Evolutionary conservation across 257 asterid genomes (phyloP).

Genomic region (Mitragyna speciosa): DNA sequence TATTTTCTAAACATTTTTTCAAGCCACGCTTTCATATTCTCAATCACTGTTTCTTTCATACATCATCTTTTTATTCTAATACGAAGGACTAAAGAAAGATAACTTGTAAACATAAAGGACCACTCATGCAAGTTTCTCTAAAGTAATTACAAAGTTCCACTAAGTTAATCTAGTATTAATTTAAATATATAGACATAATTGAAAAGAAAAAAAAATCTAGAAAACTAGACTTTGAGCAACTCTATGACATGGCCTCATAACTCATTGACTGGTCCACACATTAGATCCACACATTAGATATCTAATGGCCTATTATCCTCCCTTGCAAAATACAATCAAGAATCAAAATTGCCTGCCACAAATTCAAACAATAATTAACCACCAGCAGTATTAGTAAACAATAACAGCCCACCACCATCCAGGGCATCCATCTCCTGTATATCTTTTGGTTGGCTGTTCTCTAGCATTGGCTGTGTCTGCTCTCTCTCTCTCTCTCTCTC

Average conservation of each 20-base stretch:
- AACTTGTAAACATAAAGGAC: too few relatives aligned
- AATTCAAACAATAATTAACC: not conserved
- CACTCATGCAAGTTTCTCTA: too few relatives aligned
- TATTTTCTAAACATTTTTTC: too few relatives aligned
- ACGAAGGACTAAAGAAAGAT: too few relatives aligned
- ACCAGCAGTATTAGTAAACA: not conserved
- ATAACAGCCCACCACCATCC: not conserved
- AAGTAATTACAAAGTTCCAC: too few relatives aligned
- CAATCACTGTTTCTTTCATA: too few relatives aligned
- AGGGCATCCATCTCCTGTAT: not conserved
- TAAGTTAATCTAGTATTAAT: not conserved
- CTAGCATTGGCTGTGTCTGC: not conserved
- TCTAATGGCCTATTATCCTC: not conserved
- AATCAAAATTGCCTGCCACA: not conserved
- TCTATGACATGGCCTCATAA: not conserved
- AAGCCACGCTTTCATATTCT: too few relatives aligned
- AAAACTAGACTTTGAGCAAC: not conserved
- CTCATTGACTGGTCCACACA: slow-evolving; percentile 12
- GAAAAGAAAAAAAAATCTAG: not conserved
- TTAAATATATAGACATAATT: not conserved
- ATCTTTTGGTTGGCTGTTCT: not conserved
- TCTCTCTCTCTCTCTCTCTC: not conserved
- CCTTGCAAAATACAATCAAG: not conserved
- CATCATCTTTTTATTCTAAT: too few relatives aligned
- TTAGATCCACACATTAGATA: not conserved